Base-by-base conservation (phyloP, 176 grass and related monocot species). In the Poa pratensis region DNA sequence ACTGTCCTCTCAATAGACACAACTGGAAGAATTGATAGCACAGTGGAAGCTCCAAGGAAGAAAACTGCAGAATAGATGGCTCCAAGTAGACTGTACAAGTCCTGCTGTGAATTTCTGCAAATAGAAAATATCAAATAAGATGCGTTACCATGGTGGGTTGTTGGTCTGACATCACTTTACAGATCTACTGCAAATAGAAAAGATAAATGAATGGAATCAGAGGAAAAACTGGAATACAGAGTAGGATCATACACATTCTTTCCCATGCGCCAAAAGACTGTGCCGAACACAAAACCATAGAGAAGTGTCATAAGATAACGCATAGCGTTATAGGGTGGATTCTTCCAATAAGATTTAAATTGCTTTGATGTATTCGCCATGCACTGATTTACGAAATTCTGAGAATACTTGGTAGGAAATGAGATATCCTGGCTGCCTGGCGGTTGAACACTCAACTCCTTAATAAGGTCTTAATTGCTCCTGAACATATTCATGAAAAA, bases 381-480 rank as follows among this genome's bases (percentile, higher is more conserved):
- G 45, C 73, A 94, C 82, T 94, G 93, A 58, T 69, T 90, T 46
- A 34, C 20, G 16, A 92, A 84, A 63, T 39, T 90, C 82, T 92
- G 90, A 11, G 93, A 90, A 46, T 90, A 94, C 73, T 94, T 88
- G 9, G 87, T 88, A 22, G 87, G 87, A 72, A 94, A 94, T n/a
- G 85, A 88, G 23, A 94, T 61, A 88, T 92, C 90, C 52, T 86
- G 67, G 11, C 69, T 74, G 60, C 60, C 82, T 42, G 87, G 73
- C 3, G 42, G 65, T 60, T 87, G 90, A 64, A 88, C 62, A 75
- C 90, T 92, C 74, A 90, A 55, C 52, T 92, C 82, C 79, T 94
- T 92, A 79, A 94, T 94, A 76, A 92, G 82, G 42, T 90, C 93
- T 76, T 84, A 57, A 76, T 75, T 75, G 24, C 43, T 50, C 82